Conservation (phyloP, 1,284 basidiomycete species). For the Microbotryomycetes sp. region DNA sequence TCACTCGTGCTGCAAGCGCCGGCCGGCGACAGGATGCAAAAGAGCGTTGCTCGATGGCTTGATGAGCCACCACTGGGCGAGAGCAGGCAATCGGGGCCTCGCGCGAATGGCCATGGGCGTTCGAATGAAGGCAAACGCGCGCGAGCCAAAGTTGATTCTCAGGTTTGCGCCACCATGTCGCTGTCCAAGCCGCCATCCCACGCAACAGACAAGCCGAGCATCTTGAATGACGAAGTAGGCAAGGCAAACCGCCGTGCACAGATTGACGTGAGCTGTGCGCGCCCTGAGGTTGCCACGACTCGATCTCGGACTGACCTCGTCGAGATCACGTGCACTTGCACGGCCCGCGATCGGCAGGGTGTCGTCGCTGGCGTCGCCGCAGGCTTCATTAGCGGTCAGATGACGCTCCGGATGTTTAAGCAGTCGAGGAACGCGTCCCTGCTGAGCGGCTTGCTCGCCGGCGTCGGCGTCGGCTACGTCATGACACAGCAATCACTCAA, state of each 20-base stretch:
- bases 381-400: constrained; percentile 20
- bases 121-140: too few species aligned
- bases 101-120: too few species aligned
- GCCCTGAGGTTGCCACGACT: neutral
- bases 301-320: too few species aligned
- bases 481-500: constrained; percentile 23
- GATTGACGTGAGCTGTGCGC: neutral
- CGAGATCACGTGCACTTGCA: neutral
- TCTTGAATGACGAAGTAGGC: neutral
- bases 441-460: constrained; percentile 1
- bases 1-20: too few species aligned
- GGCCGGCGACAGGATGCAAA: too few species aligned
- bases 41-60: too few species aligned
- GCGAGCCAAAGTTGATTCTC: too few species aligned
- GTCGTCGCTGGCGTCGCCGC: constrained; percentile 15
- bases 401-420: constrained; percentile 6
- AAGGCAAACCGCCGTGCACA: neutral
- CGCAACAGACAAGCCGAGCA: neutral
- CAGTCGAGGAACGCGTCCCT: constrained; percentile 16
- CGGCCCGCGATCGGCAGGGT: neutral
- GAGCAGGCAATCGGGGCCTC: too few species aligned
- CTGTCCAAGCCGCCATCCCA: neutral
- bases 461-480: constrained; percentile 10
- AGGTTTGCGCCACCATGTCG: neutral
- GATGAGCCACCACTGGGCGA: too few species aligned